Base-by-base conservation (phyloP, 495 filamentous ascomycete species). In the Letharia lupina region DNA sequence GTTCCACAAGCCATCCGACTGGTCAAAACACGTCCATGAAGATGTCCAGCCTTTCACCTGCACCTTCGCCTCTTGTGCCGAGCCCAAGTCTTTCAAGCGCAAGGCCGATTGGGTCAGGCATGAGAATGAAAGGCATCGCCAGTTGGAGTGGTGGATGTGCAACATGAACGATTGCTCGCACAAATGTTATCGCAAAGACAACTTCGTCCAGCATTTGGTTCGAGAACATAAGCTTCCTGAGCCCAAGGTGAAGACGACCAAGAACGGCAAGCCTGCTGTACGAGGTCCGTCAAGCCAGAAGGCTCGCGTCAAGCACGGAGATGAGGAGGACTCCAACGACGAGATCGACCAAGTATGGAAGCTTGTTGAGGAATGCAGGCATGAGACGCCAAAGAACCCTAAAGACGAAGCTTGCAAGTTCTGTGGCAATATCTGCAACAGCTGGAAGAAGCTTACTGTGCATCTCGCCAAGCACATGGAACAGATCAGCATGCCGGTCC, bases 391-490 rank as follows among this genome's bases (percentile, higher is more conserved):
- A 8, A 84, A 81, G 61, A 80, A 78, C 60, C 88, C 93, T 3
- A 78, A 83, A 60, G 82, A 89, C n/a, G 93, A 98, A 74, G 84
- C 88, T 33, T 98, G 93, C 78, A 86, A 89, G 64, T 98, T 98
- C 78, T 98, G 93, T 70, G 88, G 89, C 61, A 90, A 90, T 73
- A 78, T 84, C 42, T 93, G 89, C 77, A 84, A 81, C 65, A 91
- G 83, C 60, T 96, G 92, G 93, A 96, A 95, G 81, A 95, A 96
- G 79, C 79, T 97, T 63, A 95, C 90, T 4, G 91, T 92, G 40
- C 93, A 96, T 78, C 79, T 96, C 68, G 93, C 91, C n/a, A 92
- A 92, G 70, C 93, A 98, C 77, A 95, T 98, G 91, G 93, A 96
- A 73, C 86, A 90, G 66, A 89, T 98, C 73, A 91, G 89, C 70